Evolutionary conservation across 495 filamentous ascomycete species (phyloP).

Genomic region (Halenospora varia): DNA sequence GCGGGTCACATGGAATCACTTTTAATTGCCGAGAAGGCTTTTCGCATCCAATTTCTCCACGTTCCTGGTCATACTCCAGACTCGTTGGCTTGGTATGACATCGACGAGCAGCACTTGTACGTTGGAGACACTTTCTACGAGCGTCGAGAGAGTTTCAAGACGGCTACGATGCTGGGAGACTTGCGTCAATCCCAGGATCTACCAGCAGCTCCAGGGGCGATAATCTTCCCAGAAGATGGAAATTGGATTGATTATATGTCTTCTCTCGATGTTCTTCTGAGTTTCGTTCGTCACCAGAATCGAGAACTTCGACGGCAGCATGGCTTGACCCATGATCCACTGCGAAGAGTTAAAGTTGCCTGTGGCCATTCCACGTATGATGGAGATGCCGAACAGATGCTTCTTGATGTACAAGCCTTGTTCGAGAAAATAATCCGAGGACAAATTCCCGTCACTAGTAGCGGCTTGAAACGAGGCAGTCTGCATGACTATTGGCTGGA

Average conservation of each 20-base stretch:
- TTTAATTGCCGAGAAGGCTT: not conserved
- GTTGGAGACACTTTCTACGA: conserved; percentile 40
- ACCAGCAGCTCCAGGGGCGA: conserved; percentile 22
- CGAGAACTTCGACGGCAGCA: conserved; percentile 8
- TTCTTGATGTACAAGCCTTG: conserved; percentile 19
- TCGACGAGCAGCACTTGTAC: conserved; percentile 33
- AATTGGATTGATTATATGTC: conserved; percentile 28
- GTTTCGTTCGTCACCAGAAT: conserved; percentile 25
- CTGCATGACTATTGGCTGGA: conserved; percentile 26
- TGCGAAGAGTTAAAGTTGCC: conserved; percentile 21
- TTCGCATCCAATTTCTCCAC: conserved; percentile 33
- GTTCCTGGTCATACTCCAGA: conserved; percentile 41
- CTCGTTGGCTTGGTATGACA: conserved; percentile 37
- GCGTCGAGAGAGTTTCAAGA: conserved; percentile 19
- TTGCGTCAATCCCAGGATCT: conserved; percentile 5
- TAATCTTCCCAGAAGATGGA: conserved; percentile 34
- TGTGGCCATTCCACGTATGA: conserved; percentile 29
- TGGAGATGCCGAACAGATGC: conserved; percentile 24
- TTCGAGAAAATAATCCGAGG: conserved; percentile 25
- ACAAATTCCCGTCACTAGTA: conserved; percentile 18
- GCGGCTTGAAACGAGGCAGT: conserved; percentile 22
- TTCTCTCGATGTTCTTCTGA: conserved; percentile 25
- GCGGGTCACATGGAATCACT: conserved; percentile 28
- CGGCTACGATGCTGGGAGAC: conserved; percentile 13
- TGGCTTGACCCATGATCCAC: not conserved